These are phyloP conservation scores for Microthlaspi erraticum DNA, from an alignment of 345 rosid species.

Conservation along the genomic window DNA sequence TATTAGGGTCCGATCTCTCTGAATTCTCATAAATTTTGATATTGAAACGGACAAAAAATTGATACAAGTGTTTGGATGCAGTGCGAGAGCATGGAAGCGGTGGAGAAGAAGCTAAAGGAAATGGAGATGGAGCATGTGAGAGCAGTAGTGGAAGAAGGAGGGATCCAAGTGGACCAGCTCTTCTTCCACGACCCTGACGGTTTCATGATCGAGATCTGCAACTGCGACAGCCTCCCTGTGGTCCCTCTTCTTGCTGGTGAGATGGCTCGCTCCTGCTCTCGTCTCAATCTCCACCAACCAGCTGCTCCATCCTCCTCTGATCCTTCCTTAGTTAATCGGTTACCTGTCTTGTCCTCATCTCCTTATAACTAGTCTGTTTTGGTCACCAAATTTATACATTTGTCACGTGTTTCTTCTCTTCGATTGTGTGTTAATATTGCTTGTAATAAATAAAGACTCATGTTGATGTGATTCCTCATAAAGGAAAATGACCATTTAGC, in stretches of 20 bases:
- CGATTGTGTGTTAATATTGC: no score
- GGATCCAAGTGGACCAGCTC: constrained; percentile 76
- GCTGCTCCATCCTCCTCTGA: constrained; percentile 36
- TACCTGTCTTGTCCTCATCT: constrained; percentile 4
- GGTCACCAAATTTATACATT: no score
- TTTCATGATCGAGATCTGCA: constrained; percentile 91
- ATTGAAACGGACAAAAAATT: neutral
- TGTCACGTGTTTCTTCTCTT: neutral
- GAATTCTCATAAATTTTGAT: no score
- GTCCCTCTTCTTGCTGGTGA: constrained; percentile 67
- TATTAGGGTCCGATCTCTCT: no score
- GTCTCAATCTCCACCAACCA: constrained; percentile 48
- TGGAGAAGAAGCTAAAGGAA: constrained; percentile 75
- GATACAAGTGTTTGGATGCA: constrained; percentile 28
- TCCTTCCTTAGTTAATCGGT: constrained; percentile 37
- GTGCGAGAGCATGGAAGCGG: constrained; percentile 85
- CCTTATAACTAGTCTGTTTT: neutral
- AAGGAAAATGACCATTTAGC: no score
- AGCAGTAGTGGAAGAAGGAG: constrained; percentile 80
- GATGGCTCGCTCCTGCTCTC: constrained; percentile 61
- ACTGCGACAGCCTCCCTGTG: constrained; percentile 82
- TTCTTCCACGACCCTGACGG: constrained; percentile 98
- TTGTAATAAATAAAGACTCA: no score
- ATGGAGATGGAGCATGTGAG: constrained; percentile 63
- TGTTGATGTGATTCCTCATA: no score